These are phyloP conservation scores for Boletales sp. DNA, from an alignment of 768 basidiomycete genomes.

Conservation along the genomic window DNA sequence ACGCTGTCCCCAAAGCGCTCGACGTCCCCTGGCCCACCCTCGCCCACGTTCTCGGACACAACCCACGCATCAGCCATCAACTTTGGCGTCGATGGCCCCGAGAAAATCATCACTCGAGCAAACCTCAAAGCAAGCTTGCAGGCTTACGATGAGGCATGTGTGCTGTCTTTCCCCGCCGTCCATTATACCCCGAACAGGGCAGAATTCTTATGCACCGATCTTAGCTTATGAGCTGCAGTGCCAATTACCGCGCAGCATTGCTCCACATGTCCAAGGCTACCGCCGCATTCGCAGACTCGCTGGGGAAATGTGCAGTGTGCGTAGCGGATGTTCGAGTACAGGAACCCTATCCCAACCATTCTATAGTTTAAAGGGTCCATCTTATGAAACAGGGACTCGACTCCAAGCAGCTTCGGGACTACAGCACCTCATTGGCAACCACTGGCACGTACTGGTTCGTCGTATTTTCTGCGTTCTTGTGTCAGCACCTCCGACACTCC, in stretches of 20 bases:
- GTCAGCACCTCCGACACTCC: constrained; percentile 2
- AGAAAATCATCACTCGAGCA: constrained; percentile 78
- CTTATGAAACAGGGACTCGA: constrained; percentile 76
- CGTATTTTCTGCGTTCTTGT: constrained; percentile 5
- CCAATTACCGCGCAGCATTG: constrained; percentile 78
- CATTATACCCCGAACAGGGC: neutral
- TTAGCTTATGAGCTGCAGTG: constrained; percentile 73
- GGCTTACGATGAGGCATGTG: constrained; percentile 75
- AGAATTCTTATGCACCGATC: constrained; percentile 21
- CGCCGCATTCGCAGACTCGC: constrained; percentile 80
- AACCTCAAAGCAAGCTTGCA: constrained; percentile 76
- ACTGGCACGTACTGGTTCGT: constrained; percentile 86
- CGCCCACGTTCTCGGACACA: constrained; percentile 79
- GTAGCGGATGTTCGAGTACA: constrained; percentile 20
- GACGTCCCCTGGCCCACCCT: constrained; percentile 60
- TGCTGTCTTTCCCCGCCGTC: neutral
- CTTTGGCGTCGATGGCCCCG: constrained; percentile 69
- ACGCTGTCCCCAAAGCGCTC: constrained; percentile 44
- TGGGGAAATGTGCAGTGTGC: constrained; percentile 81
- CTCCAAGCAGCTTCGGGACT: constrained; percentile 85
- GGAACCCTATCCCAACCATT: neutral
- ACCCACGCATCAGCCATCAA: constrained; percentile 77
- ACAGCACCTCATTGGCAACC: constrained; percentile 88
- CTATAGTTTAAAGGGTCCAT: constrained; percentile 69
- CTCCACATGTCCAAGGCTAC: constrained; percentile 79